Evolutionary conservation across 352 stramenopile genomes (phyloP).

Genomic region (Globisporangium camurandrum): DNA sequence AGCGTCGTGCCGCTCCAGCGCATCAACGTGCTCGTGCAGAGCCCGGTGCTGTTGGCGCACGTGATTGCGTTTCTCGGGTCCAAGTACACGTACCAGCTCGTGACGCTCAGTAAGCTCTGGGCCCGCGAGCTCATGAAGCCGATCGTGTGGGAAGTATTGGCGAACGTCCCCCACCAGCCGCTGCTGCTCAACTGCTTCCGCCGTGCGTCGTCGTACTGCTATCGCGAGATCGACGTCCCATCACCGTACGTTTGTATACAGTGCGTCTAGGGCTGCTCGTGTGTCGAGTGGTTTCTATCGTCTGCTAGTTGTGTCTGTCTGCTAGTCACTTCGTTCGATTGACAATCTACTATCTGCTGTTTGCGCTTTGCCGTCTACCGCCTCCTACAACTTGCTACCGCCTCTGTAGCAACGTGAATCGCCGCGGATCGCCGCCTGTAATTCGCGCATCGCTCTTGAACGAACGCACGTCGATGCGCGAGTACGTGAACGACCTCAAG

Average conservation of each 20-base stretch:
- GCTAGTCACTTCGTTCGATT: neutral
- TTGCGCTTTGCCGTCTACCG: too few relatives aligned
- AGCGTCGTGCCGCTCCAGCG: constrained; percentile 4
- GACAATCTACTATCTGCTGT: neutral
- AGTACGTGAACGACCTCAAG: constrained; percentile 81
- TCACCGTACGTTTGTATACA: constrained; percentile 48
- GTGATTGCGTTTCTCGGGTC: constrained; percentile 59
- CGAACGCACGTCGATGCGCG: constrained; percentile 78
- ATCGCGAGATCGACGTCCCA: constrained; percentile 80
- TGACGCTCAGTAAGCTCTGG: constrained; percentile 64
- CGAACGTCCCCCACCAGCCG: constrained; percentile 65
- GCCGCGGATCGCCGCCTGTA: constrained; percentile 69
- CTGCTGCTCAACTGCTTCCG: constrained; percentile 79
- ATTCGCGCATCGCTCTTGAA: constrained; percentile 78
- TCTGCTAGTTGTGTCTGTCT: too few relatives aligned
- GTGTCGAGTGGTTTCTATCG: too few relatives aligned
- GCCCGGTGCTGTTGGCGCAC: constrained; percentile 49
- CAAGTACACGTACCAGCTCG: constrained; percentile 41
- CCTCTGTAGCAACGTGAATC: constrained; percentile 88
- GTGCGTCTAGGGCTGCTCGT: neutral
- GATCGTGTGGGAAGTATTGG: constrained; percentile 74
- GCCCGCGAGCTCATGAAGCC: constrained; percentile 79
- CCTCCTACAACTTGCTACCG: too few relatives aligned
- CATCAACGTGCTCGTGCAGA: constrained; percentile 38
- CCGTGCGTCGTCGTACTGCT: constrained; percentile 77